Percentiles rank a stretch among this genome's conserved stretches.
Conservation (phyloP, 257 asterid genomes). For the Capsicum pubescens region DNA sequence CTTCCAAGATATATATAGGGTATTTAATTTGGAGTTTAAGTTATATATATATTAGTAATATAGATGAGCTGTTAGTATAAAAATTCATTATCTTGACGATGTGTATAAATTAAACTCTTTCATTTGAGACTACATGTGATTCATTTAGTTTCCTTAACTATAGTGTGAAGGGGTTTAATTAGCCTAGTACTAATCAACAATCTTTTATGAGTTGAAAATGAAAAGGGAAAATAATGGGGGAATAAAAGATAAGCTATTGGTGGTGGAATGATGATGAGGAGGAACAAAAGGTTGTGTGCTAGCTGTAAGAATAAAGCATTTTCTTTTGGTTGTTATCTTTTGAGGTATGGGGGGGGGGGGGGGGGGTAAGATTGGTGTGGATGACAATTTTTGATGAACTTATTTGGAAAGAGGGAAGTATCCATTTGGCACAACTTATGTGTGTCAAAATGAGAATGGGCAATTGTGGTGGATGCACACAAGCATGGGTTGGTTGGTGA, state of each 20-base stretch:
- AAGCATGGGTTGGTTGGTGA: conserved; percentile 29
- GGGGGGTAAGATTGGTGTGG: conserved; percentile 30
- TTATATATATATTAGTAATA: neutral
- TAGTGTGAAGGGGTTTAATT: neutral
- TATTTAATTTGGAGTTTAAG: neutral
- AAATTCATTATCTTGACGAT: neutral
- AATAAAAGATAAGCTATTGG: conserved; percentile 22
- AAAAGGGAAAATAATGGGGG: neutral
- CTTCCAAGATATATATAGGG: neutral
- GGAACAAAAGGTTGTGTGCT: neutral
- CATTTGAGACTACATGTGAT: neutral
- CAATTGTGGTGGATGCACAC: conserved; percentile 35
- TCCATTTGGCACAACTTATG: conserved; percentile 24
- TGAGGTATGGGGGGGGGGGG: neutral
- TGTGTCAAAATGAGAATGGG: conserved; percentile 30
- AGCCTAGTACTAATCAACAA: neutral
- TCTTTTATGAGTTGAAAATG: neutral
- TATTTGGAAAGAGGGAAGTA: conserved; percentile 30
- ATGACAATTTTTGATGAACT: conserved; percentile 6
- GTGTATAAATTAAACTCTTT: neutral
- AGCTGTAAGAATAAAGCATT: conserved; percentile 25
- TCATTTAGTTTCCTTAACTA: neutral
- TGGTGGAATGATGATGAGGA: conserved; percentile 26
- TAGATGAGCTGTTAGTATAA: neutral
- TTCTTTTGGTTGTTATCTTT: neutral